phyloP scores from a whole-genome alignment of 768 basidiomycete species.

The Exidia glandulosa region DNA sequence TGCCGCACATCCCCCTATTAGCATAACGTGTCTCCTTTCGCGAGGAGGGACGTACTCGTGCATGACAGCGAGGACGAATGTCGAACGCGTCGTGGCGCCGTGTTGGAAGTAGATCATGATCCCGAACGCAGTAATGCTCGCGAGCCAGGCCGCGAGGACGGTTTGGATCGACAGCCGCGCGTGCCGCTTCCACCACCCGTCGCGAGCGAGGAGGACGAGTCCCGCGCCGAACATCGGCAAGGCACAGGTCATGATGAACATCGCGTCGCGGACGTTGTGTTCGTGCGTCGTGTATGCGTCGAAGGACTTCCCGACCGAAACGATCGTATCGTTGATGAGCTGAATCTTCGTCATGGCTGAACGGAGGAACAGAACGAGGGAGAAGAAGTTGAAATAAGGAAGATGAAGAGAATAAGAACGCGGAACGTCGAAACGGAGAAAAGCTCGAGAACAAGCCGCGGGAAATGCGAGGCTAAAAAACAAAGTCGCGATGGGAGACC shows the following conservation, averaged over 20 bases:
- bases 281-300: not conserved
- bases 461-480: no score
- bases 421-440: no score
- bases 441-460: no score
- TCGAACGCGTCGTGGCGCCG: not conserved
- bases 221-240: not conserved
- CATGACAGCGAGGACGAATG: not conserved
- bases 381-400: no score
- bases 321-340: not conserved
- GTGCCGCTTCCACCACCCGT: not conserved
- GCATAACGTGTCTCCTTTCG: not conserved
- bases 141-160: not conserved
- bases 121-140: not conserved
- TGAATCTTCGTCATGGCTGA: not conserved
- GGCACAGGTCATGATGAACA: not conserved
- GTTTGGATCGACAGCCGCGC: not conserved
- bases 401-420: no score
- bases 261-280: not conserved
- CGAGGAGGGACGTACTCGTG: not conserved
- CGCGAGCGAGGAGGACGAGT: not conserved
- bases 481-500: no score
- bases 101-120: not conserved
- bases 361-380: no score
- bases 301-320: not conserved
- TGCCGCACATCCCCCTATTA: not conserved